Evolutionary conservation across 352 stramenopile species (phyloP).

Genomic region (Globisporangium heterothallicum): DNA sequence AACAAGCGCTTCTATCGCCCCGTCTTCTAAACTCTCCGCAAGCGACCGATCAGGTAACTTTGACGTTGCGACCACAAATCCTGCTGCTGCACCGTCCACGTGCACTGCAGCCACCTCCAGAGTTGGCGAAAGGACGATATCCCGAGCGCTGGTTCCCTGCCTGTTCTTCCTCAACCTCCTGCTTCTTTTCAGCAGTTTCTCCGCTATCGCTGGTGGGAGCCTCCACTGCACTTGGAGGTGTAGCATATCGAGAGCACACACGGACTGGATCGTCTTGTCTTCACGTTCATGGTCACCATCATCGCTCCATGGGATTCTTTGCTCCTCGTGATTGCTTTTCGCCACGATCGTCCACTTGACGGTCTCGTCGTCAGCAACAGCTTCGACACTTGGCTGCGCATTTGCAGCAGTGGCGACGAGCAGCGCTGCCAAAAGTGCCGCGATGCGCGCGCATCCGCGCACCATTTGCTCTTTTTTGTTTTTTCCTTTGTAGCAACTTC

Average conservation of each 20-base stretch:
- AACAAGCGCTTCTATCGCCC: not conserved
- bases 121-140: not conserved
- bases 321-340: not conserved
- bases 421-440: not conserved
- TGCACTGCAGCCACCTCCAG: slow-evolving; percentile 2
- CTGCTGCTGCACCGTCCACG: not conserved
- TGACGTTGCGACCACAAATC: not conserved
- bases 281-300: not conserved
- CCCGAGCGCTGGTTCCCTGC: not conserved
- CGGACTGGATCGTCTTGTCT: not conserved
- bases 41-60: not conserved
- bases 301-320: not conserved
- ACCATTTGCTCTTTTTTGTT: not conserved
- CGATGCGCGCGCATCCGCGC: not conserved
- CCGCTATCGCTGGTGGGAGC: not conserved
- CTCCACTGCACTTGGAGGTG: slow-evolving; percentile 1
- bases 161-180: not conserved
- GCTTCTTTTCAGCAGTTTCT: not conserved
- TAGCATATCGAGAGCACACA: slow-evolving; percentile 8
- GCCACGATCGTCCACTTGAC: not conserved
- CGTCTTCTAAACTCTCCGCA: not conserved
- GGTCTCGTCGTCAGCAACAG: not conserved
- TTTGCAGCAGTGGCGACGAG: not conserved
- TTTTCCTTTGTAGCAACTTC: not conserved
- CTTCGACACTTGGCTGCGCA: not conserved